Evolutionary conservation across 1,284 basidiomycete genomes (phyloP).

Genomic region (Rhodotorula sp.): DNA sequence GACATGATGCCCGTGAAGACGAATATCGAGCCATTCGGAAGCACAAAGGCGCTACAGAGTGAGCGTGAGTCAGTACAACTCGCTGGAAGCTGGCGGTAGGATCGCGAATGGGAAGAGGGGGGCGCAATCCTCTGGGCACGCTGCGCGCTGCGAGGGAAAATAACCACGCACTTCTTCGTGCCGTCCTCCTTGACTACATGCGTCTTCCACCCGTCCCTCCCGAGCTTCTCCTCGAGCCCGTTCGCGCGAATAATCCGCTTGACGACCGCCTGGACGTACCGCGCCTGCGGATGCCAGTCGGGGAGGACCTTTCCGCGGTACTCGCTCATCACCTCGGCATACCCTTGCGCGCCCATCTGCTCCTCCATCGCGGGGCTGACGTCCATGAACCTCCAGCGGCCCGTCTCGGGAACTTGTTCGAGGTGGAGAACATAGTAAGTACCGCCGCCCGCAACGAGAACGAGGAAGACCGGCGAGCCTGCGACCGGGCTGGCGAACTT

Average conservation of each 20-base stretch:
- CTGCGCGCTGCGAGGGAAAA: not conserved
- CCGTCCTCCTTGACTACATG: slow-evolving; percentile 50
- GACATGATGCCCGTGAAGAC: slow-evolving; percentile 87
- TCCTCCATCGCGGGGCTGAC: slow-evolving; percentile 64
- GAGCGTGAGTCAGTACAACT: not conserved
- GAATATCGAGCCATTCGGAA: slow-evolving; percentile 67
- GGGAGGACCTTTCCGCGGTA: slow-evolving; percentile 67
- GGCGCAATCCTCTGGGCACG: no score
- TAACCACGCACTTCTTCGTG: slow-evolving; percentile 40
- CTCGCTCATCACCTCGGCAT: slow-evolving; percentile 60
- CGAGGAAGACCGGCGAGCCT: slow-evolving; percentile 37
- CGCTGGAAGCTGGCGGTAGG: no score
- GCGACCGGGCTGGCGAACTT: not conserved
- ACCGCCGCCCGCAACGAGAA: slow-evolving; percentile 53
- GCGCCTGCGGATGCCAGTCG: slow-evolving; percentile 64
- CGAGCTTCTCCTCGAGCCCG: slow-evolving; percentile 52
- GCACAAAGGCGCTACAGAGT: slow-evolving; percentile 24
- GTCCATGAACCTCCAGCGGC: slow-evolving; percentile 81
- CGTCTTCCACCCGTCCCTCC: slow-evolving; percentile 47
- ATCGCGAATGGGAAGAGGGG: no score
- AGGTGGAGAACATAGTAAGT: slow-evolving; percentile 57
- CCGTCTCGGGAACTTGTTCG: slow-evolving; percentile 61
- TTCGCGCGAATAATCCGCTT: slow-evolving; percentile 71
- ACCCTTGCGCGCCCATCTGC: slow-evolving; percentile 54
- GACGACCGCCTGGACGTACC: slow-evolving; percentile 70